Evolutionary conservation across 331 rosid genomes (phyloP).

Genomic region (Pyrus hybrid): DNA sequence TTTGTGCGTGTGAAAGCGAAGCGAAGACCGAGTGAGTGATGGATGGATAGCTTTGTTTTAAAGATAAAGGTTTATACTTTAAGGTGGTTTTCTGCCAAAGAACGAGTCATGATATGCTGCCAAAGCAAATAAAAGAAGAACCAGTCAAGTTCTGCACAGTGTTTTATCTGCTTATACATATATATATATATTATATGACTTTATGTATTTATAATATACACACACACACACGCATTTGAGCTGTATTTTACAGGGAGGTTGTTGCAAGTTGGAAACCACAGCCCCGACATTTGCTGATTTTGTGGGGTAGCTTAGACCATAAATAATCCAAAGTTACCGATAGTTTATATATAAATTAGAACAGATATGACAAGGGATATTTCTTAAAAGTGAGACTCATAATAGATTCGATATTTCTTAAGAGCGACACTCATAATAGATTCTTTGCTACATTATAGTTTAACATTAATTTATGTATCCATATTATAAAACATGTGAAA

Average conservation of each 20-base stretch:
- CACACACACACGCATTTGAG: too few relatives aligned
- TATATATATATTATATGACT: neutral
- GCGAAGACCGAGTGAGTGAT: neutral
- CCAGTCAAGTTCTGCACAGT: neutral
- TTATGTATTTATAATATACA: too few relatives aligned
- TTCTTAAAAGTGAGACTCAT: too few relatives aligned
- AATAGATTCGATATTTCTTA: rapidly evolving
- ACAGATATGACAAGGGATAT: rapidly evolving
- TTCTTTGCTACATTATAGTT: too few relatives aligned
- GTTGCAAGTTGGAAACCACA: slow-evolving; percentile 7
- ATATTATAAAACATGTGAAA: too few relatives aligned
- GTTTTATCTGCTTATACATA: too few relatives aligned
- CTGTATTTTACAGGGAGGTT: neutral
- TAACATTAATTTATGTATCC: rapidly evolving
- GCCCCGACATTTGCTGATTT: neutral
- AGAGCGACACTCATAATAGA: too few relatives aligned
- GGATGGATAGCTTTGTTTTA: slow-evolving; percentile 6
- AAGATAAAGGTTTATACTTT: neutral
- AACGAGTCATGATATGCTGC: neutral
- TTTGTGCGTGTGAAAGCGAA: neutral
- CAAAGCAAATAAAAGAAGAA: neutral
- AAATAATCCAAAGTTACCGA: neutral
- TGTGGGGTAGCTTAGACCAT: neutral
- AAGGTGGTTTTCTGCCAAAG: neutral
- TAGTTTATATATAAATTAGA: too few relatives aligned